Conservation (phyloP, 1,139 yeast species). For the Schwanniomyces etchellsii region DNA sequence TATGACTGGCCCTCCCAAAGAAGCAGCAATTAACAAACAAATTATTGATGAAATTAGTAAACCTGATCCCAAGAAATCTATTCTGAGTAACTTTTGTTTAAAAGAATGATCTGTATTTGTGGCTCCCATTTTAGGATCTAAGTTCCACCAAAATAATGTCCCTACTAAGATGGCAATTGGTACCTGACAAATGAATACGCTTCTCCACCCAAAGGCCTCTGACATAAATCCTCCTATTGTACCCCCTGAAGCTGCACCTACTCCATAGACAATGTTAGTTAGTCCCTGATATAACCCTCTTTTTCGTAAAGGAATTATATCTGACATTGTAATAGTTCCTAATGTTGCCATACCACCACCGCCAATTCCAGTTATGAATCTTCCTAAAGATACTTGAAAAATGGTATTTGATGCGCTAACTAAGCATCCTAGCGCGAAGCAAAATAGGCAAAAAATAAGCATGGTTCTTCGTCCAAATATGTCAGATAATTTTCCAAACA, state of each 20-base stretch:
- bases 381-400: conserved; percentile 49
- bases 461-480: conserved; percentile 68
- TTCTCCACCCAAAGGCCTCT: conserved; percentile 76
- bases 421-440: conserved; percentile 36
- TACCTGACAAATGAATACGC: conserved; percentile 46
- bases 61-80: conserved; percentile 71
- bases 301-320: conserved; percentile 46
- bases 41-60: conserved; percentile 53
- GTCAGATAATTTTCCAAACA: conserved; percentile 81
- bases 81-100: conserved; percentile 42
- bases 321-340: conserved; percentile 49
- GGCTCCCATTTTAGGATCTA: conserved; percentile 43
- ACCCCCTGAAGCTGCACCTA: conserved; percentile 56
- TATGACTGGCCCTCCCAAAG: conserved; percentile 60
- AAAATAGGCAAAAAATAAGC: conserved; percentile 27
- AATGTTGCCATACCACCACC: conserved; percentile 52
- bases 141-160: conserved; percentile 26
- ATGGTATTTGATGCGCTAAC: conserved; percentile 38
- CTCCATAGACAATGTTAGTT: conserved; percentile 42
- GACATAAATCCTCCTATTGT: conserved; percentile 63
- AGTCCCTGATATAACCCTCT: conserved; percentile 51
- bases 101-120: conserved; percentile 30
- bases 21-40: conserved; percentile 55
- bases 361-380: conserved; percentile 51
- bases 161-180: conserved; percentile 60